Evolutionary conservation across 2,329 filamentous ascomycete species (phyloP).

Genomic region (Chaetomium sp.): DNA sequence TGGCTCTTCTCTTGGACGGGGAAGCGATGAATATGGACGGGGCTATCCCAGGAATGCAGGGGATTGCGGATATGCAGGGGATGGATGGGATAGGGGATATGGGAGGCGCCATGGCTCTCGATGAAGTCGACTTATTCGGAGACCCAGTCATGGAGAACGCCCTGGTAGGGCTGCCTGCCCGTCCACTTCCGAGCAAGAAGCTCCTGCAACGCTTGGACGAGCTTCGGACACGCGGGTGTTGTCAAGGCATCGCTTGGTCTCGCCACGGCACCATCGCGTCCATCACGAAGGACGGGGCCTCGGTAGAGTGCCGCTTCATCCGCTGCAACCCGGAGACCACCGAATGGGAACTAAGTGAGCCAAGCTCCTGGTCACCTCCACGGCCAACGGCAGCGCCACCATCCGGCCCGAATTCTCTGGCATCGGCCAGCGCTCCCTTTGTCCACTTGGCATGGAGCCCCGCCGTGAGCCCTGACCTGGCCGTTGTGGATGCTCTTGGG

Average conservation of each 20-base stretch:
- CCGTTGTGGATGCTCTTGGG: slow-evolving; percentile 73
- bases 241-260: slow-evolving; percentile 81
- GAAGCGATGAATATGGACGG: slow-evolving; percentile 21
- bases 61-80: slow-evolving; percentile 4
- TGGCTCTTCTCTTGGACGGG: slow-evolving; percentile 50
- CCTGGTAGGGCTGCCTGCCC: slow-evolving; percentile 42
- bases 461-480: slow-evolving; percentile 68
- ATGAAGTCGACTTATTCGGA: slow-evolving; percentile 52
- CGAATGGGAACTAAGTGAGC: slow-evolving; percentile 68
- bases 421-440: slow-evolving; percentile 59
- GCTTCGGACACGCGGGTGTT: slow-evolving; percentile 67
- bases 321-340: slow-evolving; percentile 62
- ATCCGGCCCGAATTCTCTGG: slow-evolving; percentile 45
- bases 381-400: slow-evolving; percentile 39
- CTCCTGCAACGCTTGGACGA: slow-evolving; percentile 71
- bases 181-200: slow-evolving; percentile 52
- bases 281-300: slow-evolving; percentile 64
- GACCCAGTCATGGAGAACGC: slow-evolving; percentile 30
- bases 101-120: slow-evolving; percentile 54
- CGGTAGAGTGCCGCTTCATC: slow-evolving; percentile 67
- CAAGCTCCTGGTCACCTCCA: slow-evolving; percentile 58
- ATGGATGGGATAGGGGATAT: slow-evolving; percentile 28
- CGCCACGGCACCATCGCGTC: slow-evolving; percentile 79
- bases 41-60: slow-evolving; percentile 23
- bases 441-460: slow-evolving; percentile 78